These are phyloP conservation scores for Blepharisma japonicum DNA, from an alignment of 73 alveolate genomes.

Conservation along the genomic window DNA sequence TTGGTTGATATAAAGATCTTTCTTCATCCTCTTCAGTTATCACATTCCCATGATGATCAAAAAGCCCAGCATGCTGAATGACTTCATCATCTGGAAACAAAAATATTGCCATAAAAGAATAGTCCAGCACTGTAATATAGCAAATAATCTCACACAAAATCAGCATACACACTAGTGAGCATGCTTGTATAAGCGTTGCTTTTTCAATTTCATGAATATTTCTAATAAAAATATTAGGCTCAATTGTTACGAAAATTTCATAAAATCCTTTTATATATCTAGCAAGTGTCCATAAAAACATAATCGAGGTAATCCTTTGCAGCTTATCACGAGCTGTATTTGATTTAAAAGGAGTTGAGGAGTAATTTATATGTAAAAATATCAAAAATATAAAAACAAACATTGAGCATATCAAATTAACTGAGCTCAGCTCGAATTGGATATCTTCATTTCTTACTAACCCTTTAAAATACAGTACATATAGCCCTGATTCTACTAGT, in stretches of 20 bases:
- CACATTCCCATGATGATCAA: neutral
- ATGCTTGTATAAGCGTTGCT: neutral
- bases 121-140: neutral
- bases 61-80: neutral
- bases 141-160: slow-evolving; percentile 8
- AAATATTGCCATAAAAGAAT: neutral
- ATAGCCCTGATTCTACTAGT: neutral
- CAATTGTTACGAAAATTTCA: neutral
- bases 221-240: neutral
- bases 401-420: neutral
- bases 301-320: neutral
- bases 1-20: too few relatives aligned
- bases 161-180: neutral
- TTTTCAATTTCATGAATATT: neutral
- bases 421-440: neutral
- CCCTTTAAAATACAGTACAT: neutral
- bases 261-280: slow-evolving; percentile 6
- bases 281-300: slow-evolving; percentile 11
- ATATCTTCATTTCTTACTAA: neutral
- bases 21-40: neutral
- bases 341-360: slow-evolving; percentile 28
- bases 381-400: neutral
- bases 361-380: neutral
- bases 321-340: neutral
- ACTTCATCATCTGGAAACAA: neutral